These are phyloP conservation scores for Rhizopus sp. DNA, from an alignment of 371 early-diverging fungal genomes.

Conservation along the genomic window DNA sequence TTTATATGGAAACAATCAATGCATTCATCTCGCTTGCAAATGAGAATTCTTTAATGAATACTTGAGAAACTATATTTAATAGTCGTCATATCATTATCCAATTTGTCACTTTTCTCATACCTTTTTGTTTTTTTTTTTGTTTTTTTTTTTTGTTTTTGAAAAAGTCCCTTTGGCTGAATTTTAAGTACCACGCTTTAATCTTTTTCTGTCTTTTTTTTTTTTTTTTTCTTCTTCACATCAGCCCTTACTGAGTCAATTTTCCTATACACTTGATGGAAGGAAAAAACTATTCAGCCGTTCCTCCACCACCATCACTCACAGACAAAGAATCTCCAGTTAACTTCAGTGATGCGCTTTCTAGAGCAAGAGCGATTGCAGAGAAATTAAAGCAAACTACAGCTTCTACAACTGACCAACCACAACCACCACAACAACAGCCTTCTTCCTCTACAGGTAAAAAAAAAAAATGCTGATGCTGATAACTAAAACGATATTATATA, in stretches of 20 bases:
- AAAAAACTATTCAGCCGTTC: slow-evolving; percentile 44
- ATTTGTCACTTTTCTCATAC: too few relatives aligned
- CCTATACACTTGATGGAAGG: slow-evolving; percentile 18
- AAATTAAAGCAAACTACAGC: slow-evolving; percentile 57
- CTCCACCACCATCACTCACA: slow-evolving; percentile 42
- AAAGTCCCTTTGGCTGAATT: slow-evolving; percentile 47
- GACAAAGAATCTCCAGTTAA: slow-evolving; percentile 37
- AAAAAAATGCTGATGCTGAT: slow-evolving; percentile 9
- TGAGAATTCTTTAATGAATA: too few relatives aligned
- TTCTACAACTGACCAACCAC: slow-evolving; percentile 12
- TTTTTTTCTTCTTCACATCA: neutral
- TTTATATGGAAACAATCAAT: too few relatives aligned
- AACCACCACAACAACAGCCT: slow-evolving; percentile 19
- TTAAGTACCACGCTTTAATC: slow-evolving; percentile 1
- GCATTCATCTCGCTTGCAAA: too few relatives aligned
- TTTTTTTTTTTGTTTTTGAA: too few relatives aligned
- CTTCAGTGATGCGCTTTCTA: slow-evolving; percentile 74
- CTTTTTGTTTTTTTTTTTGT: too few relatives aligned
- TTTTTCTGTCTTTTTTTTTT: neutral
- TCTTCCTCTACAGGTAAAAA: slow-evolving; percentile 14
- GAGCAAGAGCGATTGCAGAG: slow-evolving; percentile 86
- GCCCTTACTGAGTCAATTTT: neutral
- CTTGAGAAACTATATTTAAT: too few relatives aligned
- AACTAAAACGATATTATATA: neutral
- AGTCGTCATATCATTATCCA: too few relatives aligned